phyloP scores from a whole-genome alignment of 2,329 filamentous ascomycete genomes.

The Acephala macrosclerotiorum region DNA sequence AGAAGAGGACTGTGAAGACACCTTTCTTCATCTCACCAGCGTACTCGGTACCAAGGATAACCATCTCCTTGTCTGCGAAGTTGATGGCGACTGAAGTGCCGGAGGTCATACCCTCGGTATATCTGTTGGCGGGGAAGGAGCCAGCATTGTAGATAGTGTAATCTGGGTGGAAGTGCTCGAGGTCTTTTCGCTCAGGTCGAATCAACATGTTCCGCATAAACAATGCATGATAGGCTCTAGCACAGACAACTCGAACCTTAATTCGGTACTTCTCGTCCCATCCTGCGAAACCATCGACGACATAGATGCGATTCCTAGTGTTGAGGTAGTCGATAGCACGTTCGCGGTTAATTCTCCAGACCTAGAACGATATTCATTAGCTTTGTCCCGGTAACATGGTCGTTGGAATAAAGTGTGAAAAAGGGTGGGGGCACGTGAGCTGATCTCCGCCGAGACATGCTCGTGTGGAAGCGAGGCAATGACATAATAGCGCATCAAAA shows the following conservation, averaged over 20 bases:
- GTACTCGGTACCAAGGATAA: constrained; percentile 98
- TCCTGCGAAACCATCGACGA: constrained; percentile 95
- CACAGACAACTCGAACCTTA: constrained; percentile 96
- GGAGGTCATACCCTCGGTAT: constrained; percentile 98
- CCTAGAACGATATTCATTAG: constrained; percentile 60
- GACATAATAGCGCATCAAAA: constrained; percentile 34
- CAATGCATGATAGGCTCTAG: constrained; percentile 97
- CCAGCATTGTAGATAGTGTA: constrained; percentile 99
- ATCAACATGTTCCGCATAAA: constrained; percentile 99
- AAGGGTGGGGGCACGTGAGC: constrained; percentile 27
- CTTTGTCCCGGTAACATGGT: constrained; percentile 15
- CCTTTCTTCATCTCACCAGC: constrained; percentile 98
- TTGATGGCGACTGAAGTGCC: constrained; percentile 98
- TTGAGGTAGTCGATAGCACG: constrained; percentile 99
- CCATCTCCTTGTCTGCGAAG: constrained; percentile 99
- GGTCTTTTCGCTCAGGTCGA: constrained; percentile 87
- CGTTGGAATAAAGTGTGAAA: constrained; percentile 21
- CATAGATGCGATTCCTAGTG: constrained; percentile 98
- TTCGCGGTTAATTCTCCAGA: constrained; percentile 99
- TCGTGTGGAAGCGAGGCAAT: constrained; percentile 22
- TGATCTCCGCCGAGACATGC: constrained; percentile 20
- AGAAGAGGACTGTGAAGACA: constrained; percentile 98
- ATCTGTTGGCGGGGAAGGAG: constrained; percentile 97
- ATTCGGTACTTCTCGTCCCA: constrained; percentile 99
- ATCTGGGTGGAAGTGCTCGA: constrained; percentile 97